Evolutionary conservation across 2,329 filamentous ascomycete genomes (phyloP).

Genomic region (Beauveria sp.): DNA sequence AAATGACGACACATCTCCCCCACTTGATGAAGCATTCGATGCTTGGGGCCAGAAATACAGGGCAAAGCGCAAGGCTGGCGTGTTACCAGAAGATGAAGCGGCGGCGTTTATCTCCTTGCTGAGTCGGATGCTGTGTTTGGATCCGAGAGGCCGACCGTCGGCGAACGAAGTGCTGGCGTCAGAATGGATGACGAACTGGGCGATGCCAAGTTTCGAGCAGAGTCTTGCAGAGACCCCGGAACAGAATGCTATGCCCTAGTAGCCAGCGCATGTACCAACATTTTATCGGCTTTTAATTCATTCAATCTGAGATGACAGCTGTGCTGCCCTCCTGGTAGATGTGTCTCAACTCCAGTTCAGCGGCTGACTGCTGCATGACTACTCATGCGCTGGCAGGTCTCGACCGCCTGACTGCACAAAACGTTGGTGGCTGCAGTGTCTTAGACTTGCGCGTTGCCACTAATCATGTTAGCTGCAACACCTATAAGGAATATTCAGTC

Average conservation of each 20-base stretch:
- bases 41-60: slow-evolving; percentile 19
- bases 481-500: neutral
- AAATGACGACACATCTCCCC: slow-evolving; percentile 15
- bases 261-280: neutral
- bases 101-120: slow-evolving; percentile 22
- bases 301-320: neutral
- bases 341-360: too few species aligned
- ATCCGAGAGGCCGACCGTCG: slow-evolving; percentile 21
- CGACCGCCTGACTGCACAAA: too few species aligned
- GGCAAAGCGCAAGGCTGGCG: slow-evolving; percentile 11
- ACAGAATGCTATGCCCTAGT: neutral
- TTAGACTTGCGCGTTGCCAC: neutral
- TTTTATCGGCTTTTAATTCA: neutral
- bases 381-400: too few species aligned
- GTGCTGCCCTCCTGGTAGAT: neutral
- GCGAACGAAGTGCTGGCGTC: slow-evolving; percentile 23
- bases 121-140: slow-evolving; percentile 23
- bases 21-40: slow-evolving; percentile 22
- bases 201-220: slow-evolving; percentile 3
- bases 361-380: too few species aligned
- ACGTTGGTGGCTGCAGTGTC: too few species aligned
- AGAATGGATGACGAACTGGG: slow-evolving; percentile 29
- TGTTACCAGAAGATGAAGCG: slow-evolving; percentile 17
- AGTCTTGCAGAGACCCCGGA: neutral
- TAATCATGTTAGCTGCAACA: neutral